phyloP scores from a whole-genome alignment of 208 protist species.

The Leishmania guyanensis region DNA sequence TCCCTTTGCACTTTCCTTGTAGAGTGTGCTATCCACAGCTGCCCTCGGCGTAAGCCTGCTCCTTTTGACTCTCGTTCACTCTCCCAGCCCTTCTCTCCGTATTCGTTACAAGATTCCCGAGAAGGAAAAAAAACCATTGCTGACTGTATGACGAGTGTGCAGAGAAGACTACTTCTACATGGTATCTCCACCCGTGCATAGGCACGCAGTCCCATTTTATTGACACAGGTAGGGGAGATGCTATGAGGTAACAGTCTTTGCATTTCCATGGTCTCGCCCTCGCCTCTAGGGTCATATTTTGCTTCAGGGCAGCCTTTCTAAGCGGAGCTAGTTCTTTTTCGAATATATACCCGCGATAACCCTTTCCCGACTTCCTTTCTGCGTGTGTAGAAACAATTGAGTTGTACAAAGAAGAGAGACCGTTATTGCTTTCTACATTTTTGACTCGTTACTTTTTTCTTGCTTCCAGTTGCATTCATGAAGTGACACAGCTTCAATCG shows the following conservation, averaged over 20 bases:
- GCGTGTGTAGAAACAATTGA: background rate
- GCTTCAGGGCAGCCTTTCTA: background rate
- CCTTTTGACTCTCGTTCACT: background rate
- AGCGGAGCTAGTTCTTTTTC: background rate
- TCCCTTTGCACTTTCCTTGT: background rate
- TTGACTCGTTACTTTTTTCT: background rate
- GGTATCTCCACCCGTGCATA: slow-evolving; percentile 1
- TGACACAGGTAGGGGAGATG: background rate
- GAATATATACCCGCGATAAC: background rate
- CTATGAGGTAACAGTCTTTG: background rate
- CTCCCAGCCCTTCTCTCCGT: background rate
- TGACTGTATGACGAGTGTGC: background rate
- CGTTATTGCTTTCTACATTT: background rate
- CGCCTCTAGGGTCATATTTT: background rate
- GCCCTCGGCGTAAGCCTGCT: slow-evolving; percentile 9
- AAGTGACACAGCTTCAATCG: background rate
- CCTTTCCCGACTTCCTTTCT: background rate
- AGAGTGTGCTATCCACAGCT: background rate
- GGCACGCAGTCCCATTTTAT: background rate
- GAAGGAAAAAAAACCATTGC: background rate
- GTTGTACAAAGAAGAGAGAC: background rate
- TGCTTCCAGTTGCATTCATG: background rate
- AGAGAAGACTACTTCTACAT: background rate
- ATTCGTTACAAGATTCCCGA: background rate
- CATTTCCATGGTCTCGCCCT: background rate